Percentiles rank a stretch among this genome's conserved stretches.
Evolutionary conservation across 1,284 basidiomycete genomes (phyloP).

Genomic region (Peniophora sp.): DNA sequence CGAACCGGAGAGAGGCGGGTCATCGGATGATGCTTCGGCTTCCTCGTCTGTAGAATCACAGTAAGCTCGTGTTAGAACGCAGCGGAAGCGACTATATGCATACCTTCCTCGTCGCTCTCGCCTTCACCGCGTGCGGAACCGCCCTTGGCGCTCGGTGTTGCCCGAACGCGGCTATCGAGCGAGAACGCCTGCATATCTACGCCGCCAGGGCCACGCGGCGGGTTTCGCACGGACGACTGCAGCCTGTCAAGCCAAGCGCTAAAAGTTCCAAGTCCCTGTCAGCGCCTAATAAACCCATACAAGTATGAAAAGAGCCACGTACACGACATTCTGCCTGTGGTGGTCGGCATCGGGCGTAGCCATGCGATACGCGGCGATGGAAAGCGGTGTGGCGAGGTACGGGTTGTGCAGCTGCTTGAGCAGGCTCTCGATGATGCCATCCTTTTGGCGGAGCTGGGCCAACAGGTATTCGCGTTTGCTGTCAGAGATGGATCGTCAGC

Average conservation of each 20-base stretch:
- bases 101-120: too few relatives aligned
- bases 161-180: slow-evolving; percentile 10
- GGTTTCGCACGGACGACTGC: slow-evolving; percentile 27
- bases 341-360: slow-evolving; percentile 66
- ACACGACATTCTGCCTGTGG: slow-evolving; percentile 53
- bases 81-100: too few relatives aligned
- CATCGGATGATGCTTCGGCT: too few relatives aligned
- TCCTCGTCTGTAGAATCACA: too few relatives aligned
- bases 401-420: slow-evolving; percentile 79
- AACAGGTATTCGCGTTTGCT: slow-evolving; percentile 79
- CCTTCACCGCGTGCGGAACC: too few relatives aligned
- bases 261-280: too few relatives aligned
- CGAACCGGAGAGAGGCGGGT: too few relatives aligned
- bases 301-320: too few relatives aligned
- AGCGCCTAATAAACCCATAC: too few relatives aligned
- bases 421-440: slow-evolving; percentile 72
- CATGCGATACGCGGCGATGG: slow-evolving; percentile 65
- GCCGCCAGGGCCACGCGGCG: slow-evolving; percentile 2
- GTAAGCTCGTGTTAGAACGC: too few relatives aligned
- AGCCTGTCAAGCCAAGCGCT: slow-evolving; percentile 50
- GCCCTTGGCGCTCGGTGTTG: too few relatives aligned
- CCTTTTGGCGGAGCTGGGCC: slow-evolving; percentile 76
- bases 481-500: slow-evolving; percentile 11
- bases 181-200: slow-evolving; percentile 19
- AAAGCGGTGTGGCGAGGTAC: slow-evolving; percentile 66